Base-by-base conservation (phyloP, 305 asterid species). In the Solanum hybrid region DNA sequence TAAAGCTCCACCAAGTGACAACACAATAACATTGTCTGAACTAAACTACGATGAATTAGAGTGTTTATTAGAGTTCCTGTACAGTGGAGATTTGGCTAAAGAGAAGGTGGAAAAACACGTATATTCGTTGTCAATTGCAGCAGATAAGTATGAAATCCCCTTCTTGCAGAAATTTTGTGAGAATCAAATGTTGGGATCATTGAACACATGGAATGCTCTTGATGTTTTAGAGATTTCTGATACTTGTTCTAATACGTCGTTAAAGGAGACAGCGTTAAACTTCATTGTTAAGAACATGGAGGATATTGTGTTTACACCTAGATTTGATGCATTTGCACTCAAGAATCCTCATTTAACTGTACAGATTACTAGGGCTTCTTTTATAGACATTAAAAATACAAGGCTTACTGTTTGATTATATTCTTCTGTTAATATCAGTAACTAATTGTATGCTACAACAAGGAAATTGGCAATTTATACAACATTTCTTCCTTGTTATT, bases 281-380 rank as follows among this genome's bases (percentile, higher is more conserved):
- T 97, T 91, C 92, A 94, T 97, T 31, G 95, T 95, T 5, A 94
- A 93, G 78, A 97, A 97, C 87, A 97, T 96, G 98, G 98, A 97
- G 81, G 99, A 95, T 26, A 87, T 97, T 0, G 96, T 94, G 32
- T 95, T 95, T 89, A 94, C 99, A 0, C 76, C 95, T 1, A 91
- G 93, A 32, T 97, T 95, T 71, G 98, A 96, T 82, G 95, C 92
- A 0, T 96, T 97, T 90, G 98, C 99, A 9, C 96, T 95, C 51
- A 96, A 95, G 92, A 97, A 97, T 76, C 98, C 99, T 85, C 99
- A 97, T 89, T 88, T 96, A 13, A 95, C 95, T 87, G 98, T 95
- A 36, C 98, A 96, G 88, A 96, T 97, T 29, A 97, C 98, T 0
- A 93, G 98, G 92, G 94, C 99, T 1, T 97, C 98, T 2, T 95